These are phyloP conservation scores for Helichrysum umbraculigerum DNA, from an alignment of 129 eudicot genomes.

Conservation along the genomic window DNA sequence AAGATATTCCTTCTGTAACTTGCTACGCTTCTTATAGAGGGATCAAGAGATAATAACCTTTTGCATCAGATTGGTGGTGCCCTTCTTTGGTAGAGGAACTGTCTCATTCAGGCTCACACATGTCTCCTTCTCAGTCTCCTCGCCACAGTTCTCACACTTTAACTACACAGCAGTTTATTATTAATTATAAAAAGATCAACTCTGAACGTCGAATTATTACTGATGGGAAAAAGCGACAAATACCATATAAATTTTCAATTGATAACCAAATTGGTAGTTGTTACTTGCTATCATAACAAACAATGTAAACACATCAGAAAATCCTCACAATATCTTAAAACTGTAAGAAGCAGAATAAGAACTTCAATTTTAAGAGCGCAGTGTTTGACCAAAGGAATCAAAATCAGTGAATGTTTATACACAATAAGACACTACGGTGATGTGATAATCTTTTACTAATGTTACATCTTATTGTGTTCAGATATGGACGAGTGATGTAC, in stretches of 20 bases:
- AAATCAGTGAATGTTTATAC: conserved; percentile 6
- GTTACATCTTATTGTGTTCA: background rate
- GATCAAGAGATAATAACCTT: conserved; percentile 48
- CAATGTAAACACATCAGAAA: conserved; percentile 16
- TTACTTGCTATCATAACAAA: conserved; percentile 5
- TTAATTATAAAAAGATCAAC: conserved; percentile 3
- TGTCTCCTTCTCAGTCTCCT: conserved; percentile 48
- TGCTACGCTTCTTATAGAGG: conserved; percentile 19
- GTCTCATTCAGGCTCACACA: conserved; percentile 68
- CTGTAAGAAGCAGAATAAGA: background rate
- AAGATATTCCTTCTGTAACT: conserved; percentile 1
- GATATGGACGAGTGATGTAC: conserved; percentile 2
- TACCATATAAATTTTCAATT: background rate
- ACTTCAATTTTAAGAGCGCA: conserved; percentile 6
- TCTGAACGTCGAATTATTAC: conserved; percentile 18
- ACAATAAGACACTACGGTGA: conserved; percentile 13
- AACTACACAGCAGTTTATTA: conserved; percentile 26
- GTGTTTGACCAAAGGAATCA: background rate
- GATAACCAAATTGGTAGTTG: background rate
- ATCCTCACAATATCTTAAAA: conserved; percentile 3
- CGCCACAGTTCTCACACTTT: conserved; percentile 44
- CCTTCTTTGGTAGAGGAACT: conserved; percentile 50
- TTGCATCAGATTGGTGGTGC: conserved; percentile 62
- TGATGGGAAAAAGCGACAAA: background rate
- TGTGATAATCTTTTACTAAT: background rate